phyloP scores from a whole-genome alignment of 139 green algal species.

The Gonium pectorale region DNA sequence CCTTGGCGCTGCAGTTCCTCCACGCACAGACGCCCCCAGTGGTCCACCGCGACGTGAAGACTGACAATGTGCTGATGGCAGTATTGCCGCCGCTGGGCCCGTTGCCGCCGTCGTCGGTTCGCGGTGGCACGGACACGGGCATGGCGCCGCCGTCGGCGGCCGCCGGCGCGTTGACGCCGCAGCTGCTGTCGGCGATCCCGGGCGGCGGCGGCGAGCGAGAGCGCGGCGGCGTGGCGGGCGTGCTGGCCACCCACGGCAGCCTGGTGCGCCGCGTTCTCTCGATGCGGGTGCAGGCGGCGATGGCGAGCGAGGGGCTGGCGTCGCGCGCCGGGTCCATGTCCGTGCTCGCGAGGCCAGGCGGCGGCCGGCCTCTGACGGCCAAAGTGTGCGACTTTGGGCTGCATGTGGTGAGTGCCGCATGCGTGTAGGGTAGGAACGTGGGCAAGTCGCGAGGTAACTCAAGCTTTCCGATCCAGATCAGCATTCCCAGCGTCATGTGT shows the following conservation, averaged over 20 bases:
- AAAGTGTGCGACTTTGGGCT: constrained; percentile 40
- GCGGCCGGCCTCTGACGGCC: constrained; percentile 1
- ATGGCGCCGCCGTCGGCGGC: neutral
- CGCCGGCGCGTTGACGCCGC: neutral
- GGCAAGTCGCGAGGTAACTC: too few species aligned
- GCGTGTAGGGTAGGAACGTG: too few species aligned
- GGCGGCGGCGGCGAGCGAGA: neutral
- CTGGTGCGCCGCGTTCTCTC: constrained; percentile 30
- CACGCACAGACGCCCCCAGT: constrained; percentile 35
- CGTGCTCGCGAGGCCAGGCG: neutral
- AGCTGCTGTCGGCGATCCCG: neutral
- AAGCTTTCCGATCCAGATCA: too few species aligned
- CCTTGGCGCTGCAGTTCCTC: constrained; percentile 42
- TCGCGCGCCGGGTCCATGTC: neutral
- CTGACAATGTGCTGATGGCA: constrained; percentile 39
- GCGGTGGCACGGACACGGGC: neutral
- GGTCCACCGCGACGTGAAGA: constrained; percentile 40
- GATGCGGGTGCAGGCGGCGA: constrained; percentile 7
- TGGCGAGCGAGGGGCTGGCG: neutral
- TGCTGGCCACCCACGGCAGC: constrained; percentile 8
- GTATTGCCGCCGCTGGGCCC: neutral
- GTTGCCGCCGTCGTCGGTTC: too few species aligned
- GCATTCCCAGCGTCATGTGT: too few species aligned
- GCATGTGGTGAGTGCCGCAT: constrained; percentile 19
- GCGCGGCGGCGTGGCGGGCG: neutral